phyloP scores from a whole-genome alignment of 768 basidiomycete genomes.

The Hebeloma cylindrosporum region DNA sequence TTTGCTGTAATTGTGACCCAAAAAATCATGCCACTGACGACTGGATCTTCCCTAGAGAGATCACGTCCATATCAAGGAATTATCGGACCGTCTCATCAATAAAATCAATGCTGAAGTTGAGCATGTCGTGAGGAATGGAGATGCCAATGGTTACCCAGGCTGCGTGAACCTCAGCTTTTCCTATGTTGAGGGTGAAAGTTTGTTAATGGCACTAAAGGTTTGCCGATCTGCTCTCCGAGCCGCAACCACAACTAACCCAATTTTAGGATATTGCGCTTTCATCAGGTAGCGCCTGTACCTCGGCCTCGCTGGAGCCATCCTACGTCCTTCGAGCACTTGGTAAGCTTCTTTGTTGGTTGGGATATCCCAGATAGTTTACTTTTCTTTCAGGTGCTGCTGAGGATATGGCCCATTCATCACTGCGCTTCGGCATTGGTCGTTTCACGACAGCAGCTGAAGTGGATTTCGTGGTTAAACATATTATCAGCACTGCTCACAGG shows the following conservation, averaged over 20 bases:
- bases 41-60: constrained; percentile 58
- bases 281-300: constrained; percentile 97
- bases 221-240: background rate
- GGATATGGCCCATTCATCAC: constrained; percentile 98
- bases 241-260: constrained; percentile 1
- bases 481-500: constrained; percentile 81
- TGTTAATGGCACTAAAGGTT: constrained; percentile 96
- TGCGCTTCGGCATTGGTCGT: constrained; percentile 96
- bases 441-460: constrained; percentile 98
- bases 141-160: constrained; percentile 87
- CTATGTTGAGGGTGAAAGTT: constrained; percentile 95
- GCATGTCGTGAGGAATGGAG: constrained; percentile 93
- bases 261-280: constrained; percentile 91
- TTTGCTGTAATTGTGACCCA: background rate
- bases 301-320: constrained; percentile 96
- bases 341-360: constrained; percentile 26
- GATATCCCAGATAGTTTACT: background rate
- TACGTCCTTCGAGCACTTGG: constrained; percentile 96
- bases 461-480: constrained; percentile 88
- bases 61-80: constrained; percentile 64
- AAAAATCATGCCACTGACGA: constrained; percentile 1
- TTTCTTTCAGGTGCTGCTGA: constrained; percentile 79
- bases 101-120: constrained; percentile 84
- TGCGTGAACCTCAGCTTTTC: constrained; percentile 96
- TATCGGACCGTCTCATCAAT: constrained; percentile 79